Evolutionary conservation across 768 basidiomycete species (phyloP).

Genomic region (Holtermannia corniformis): DNA sequence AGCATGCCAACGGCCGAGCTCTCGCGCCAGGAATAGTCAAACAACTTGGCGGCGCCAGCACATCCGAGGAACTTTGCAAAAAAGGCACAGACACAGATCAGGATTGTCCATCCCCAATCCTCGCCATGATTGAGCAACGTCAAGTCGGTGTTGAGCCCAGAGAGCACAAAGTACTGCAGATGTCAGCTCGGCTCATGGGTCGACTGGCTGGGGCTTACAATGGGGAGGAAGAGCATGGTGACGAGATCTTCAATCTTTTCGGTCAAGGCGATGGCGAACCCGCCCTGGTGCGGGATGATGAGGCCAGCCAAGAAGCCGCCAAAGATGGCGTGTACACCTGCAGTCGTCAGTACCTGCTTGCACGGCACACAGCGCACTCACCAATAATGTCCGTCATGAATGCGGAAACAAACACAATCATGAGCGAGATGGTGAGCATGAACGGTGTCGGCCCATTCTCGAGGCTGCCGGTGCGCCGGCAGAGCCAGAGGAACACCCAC

Average conservation of each 20-base stretch:
- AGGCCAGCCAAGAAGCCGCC: conserved; percentile 77
- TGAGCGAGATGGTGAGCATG: conserved; percentile 71
- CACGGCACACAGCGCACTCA: conserved; percentile 12
- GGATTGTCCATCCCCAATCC: conserved; percentile 71
- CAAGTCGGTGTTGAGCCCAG: conserved; percentile 72
- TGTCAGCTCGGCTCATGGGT: background rate
- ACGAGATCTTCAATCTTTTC: conserved; percentile 87
- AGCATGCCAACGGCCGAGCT: conserved; percentile 70
- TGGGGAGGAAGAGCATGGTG: conserved; percentile 60
- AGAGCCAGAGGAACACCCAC: conserved; percentile 59
- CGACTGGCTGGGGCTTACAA: conserved; percentile 47
- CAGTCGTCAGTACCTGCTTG: background rate
- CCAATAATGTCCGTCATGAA: conserved; percentile 82
- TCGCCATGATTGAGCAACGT: conserved; percentile 63
- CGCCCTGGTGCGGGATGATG: conserved; percentile 71
- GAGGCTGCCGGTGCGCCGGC: conserved; percentile 58
- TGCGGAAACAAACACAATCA: conserved; percentile 62
- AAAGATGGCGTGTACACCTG: conserved; percentile 46
- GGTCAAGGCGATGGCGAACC: conserved; percentile 66
- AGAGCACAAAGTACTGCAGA: conserved; percentile 76
- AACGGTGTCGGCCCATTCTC: conserved; percentile 63
- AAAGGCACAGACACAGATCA: conserved; percentile 68
- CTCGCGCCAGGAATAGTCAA: conserved; percentile 67
- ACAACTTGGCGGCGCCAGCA: conserved; percentile 50
- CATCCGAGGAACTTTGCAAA: conserved; percentile 69